Evolutionary conservation across 2,329 filamentous ascomycete species (phyloP).

Genomic region (Penicillium decumbens): DNA sequence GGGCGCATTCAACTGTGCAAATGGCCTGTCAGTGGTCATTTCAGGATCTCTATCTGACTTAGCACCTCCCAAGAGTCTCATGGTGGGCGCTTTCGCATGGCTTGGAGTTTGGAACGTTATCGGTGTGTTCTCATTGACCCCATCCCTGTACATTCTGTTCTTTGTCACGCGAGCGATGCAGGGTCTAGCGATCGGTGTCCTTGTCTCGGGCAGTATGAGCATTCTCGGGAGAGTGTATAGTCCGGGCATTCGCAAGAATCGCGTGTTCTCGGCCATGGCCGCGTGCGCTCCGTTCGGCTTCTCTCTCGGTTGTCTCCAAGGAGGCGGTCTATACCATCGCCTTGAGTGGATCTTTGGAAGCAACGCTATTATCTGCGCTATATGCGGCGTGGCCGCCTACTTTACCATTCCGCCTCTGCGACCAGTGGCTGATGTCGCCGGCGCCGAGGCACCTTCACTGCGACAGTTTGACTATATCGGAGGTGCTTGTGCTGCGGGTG

Average conservation of each 20-base stretch:
- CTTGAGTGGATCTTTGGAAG: constrained; percentile 45
- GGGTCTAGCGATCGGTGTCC: constrained; percentile 48
- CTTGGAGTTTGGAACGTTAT: constrained; percentile 40
- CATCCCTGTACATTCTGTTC: constrained; percentile 33
- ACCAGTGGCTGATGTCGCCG: constrained; percentile 27
- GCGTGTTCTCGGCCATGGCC: constrained; percentile 49
- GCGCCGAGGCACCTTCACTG: constrained; percentile 28
- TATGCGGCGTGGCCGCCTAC: constrained; percentile 38
- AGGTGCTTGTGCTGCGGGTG: constrained; percentile 45
- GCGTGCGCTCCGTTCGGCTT: constrained; percentile 46
- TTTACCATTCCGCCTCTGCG: constrained; percentile 39
- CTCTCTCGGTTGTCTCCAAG: constrained; percentile 43
- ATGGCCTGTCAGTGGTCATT: constrained; percentile 43
- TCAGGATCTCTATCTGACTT: constrained; percentile 39
- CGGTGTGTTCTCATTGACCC: constrained; percentile 37
- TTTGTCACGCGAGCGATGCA: constrained; percentile 41
- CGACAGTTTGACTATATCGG: constrained; percentile 40
- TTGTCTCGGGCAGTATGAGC: constrained; percentile 48
- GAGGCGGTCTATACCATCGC: constrained; percentile 38
- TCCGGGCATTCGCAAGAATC: constrained; percentile 45
- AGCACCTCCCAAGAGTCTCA: constrained; percentile 38
- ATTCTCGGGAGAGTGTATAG: constrained; percentile 46
- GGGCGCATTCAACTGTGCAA: constrained; percentile 41
- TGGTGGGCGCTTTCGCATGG: constrained; percentile 44
- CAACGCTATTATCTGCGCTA: constrained; percentile 39